Conservation (phyloP, 768 basidiomycete species). For the Porphyrellus cyaneotinctus region DNA sequence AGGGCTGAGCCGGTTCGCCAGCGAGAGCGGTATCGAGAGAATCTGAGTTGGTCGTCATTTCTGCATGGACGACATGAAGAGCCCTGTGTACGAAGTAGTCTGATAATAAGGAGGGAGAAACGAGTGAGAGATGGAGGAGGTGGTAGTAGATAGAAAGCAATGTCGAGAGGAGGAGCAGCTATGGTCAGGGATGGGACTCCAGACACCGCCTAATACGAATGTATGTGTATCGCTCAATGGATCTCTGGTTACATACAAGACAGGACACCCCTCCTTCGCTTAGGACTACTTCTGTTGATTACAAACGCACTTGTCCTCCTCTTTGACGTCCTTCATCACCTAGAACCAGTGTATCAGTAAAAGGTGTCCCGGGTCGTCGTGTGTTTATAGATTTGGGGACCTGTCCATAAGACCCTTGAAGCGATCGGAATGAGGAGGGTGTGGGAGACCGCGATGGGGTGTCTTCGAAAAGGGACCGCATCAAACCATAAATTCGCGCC, state of each 20-base stretch:
- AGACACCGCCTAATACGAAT: slow-evolving; percentile 28
- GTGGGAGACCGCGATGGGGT: slow-evolving; percentile 29
- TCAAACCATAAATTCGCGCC: slow-evolving; percentile 28
- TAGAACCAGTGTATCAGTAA: slow-evolving; percentile 27
- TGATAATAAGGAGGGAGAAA: slow-evolving; percentile 7
- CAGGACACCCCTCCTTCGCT: slow-evolving; percentile 10
- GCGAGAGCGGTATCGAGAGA: slow-evolving; percentile 28
- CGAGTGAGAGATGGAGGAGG: slow-evolving; percentile 25
- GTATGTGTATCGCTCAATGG: slow-evolving; percentile 5
- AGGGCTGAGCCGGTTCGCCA: slow-evolving; percentile 35
- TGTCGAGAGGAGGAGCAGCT: slow-evolving; percentile 14
- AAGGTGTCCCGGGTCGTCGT: slow-evolving; percentile 23
- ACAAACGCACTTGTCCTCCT: slow-evolving; percentile 47
- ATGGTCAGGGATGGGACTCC: slow-evolving; percentile 20
- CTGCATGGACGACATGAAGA: slow-evolving; percentile 29
- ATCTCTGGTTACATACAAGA: slow-evolving; percentile 12
- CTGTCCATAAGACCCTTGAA: slow-evolving; percentile 19
- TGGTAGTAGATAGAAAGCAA: slow-evolving; percentile 23
- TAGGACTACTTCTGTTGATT: slow-evolving; percentile 8
- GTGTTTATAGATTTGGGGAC: slow-evolving; percentile 24
- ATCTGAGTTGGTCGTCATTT: slow-evolving; percentile 23
- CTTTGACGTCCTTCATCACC: slow-evolving; percentile 50
- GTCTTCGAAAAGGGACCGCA: slow-evolving; percentile 35
- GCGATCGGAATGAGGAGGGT: slow-evolving; percentile 21
- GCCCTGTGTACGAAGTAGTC: slow-evolving; percentile 3